These are phyloP conservation scores for Ploettnerulaceae sp. DNA, from an alignment of 2,329 filamentous ascomycete genomes.

Conservation along the genomic window DNA sequence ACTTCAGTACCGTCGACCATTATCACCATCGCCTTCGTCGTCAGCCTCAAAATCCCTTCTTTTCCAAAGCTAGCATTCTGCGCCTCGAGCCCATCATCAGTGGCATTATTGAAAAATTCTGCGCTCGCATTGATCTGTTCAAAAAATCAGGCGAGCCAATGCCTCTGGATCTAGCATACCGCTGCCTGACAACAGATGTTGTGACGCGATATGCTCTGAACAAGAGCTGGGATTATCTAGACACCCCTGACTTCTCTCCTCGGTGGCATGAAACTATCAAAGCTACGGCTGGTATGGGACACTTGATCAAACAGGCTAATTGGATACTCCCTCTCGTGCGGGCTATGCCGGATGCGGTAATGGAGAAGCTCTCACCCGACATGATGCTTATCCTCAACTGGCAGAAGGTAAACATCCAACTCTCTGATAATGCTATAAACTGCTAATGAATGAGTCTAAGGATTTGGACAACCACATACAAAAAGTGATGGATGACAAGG, in stretches of 20 bases:
- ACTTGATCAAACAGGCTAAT: slow-evolving; percentile 9
- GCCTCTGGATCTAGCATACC: neutral
- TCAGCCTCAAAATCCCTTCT: slow-evolving; percentile 20
- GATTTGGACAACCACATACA: slow-evolving; percentile 5
- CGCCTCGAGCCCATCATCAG: slow-evolving; percentile 18
- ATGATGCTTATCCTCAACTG: neutral
- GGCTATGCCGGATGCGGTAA: slow-evolving; percentile 1
- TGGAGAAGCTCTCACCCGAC: neutral
- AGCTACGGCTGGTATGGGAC: neutral
- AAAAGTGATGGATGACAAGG: slow-evolving; percentile 7
- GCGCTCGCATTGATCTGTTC: neutral
- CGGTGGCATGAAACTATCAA: slow-evolving; percentile 7
- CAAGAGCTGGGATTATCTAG: slow-evolving; percentile 14
- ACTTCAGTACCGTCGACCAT: slow-evolving; percentile 19
- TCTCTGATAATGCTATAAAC: too few relatives aligned
- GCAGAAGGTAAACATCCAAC: neutral
- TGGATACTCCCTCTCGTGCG: slow-evolving; percentile 2
- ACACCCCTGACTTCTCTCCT: slow-evolving; percentile 15
- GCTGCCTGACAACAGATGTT: slow-evolving; percentile 19
- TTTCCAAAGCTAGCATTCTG: slow-evolving; percentile 18
- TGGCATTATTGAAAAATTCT: slow-evolving; percentile 4
- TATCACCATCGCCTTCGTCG: slow-evolving; percentile 21
- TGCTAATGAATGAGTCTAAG: neutral
- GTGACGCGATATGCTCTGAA: slow-evolving; percentile 29
- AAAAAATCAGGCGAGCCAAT: slow-evolving; percentile 1